phyloP scores from a whole-genome alignment of 495 filamentous ascomycete genomes.

The Entonaema liquescens region DNA sequence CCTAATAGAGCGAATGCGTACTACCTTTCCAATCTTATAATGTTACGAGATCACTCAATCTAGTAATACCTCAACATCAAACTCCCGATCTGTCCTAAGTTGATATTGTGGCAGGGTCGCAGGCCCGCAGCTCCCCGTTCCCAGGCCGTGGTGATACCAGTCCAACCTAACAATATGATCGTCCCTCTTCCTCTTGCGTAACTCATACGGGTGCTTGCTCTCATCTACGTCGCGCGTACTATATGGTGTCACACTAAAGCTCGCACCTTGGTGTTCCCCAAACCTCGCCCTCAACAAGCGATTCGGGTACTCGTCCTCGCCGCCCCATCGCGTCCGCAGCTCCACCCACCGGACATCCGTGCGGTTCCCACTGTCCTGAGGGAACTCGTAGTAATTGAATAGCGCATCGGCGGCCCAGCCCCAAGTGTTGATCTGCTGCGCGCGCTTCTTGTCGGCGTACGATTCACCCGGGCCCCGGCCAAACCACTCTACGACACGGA shows the following conservation, averaged over 20 bases:
- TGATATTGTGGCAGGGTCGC: conserved; percentile 61
- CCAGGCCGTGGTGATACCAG: conserved; percentile 64
- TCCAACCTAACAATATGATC: conserved; percentile 68
- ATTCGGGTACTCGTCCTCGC: conserved; percentile 41
- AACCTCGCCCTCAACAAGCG: conserved; percentile 51
- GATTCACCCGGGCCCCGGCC: conserved; percentile 71
- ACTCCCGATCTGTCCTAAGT: conserved; percentile 53
- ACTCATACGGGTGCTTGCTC: conserved; percentile 67
- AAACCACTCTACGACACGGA: conserved; percentile 64
- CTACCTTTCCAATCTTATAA: not conserved
- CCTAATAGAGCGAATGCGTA: not conserved
- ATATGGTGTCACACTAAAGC: conserved; percentile 65
- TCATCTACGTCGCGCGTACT: conserved; percentile 62
- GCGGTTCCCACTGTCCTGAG: conserved; percentile 72
- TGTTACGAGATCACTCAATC: conserved; percentile 38
- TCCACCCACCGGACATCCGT: conserved; percentile 69
- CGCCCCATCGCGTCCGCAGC: conserved; percentile 45
- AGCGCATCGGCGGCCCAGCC: conserved; percentile 53
- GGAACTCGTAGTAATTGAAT: conserved; percentile 69
- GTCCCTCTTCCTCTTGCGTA: conserved; percentile 54
- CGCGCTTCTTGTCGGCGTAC: conserved; percentile 69
- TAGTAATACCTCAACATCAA: conserved; percentile 58
- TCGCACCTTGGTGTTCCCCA: conserved; percentile 52
- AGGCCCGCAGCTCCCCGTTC: conserved; percentile 62
- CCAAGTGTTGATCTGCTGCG: conserved; percentile 65